Base-by-base conservation (phyloP, 805 yeast genomes). In the Starmera pachycereana region DNA sequence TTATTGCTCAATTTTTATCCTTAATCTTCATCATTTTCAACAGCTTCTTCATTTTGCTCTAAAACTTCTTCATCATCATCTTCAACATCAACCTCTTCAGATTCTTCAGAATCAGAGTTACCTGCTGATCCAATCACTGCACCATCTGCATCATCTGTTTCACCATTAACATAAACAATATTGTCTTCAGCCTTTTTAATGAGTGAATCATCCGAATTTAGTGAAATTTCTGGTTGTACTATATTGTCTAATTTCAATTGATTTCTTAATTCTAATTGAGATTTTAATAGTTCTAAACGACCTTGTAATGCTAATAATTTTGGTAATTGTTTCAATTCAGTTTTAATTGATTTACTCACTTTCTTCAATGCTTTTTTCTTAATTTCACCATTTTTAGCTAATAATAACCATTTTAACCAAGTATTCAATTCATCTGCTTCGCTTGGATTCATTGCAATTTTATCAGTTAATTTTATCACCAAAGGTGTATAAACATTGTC, bases 381-480 rank as follows among this genome's bases (percentile, higher is more conserved):
- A 12, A 52, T 37, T 1, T 40, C 14, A 9, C 41, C 74, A 22
- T 89, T 86, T 52, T 81, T 83, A 12, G 73, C 61, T 25, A 88
- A 68, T 43, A 89, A 62, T 13, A 85, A 50, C 87, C 92, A 86
- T 57, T 84, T 83, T 39, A 89, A 66, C 96, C 97, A 90, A 10
- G 63, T 51, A 36, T 68, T 61, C 42, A 61, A 60, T 50, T 40
- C 44, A 36, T 59, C 54, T 6, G 77, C 65, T 36, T 72, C 62
- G 27, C 62, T 55, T 18, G 74, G 72, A 14, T 63, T 53, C 19
- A 65, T 60, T 4, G 77, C 67, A 35, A 79, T 58, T 37, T 66
- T 61, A 32, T 63, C 64, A 4, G 74, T 69, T 25, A 74, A 57
- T 33, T 58, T 57, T 47, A 66, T 75, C 51, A 76, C 68, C 3